Base-by-base conservation (phyloP, 495 filamentous ascomycete species). In the Penicillium odoratum region DNA sequence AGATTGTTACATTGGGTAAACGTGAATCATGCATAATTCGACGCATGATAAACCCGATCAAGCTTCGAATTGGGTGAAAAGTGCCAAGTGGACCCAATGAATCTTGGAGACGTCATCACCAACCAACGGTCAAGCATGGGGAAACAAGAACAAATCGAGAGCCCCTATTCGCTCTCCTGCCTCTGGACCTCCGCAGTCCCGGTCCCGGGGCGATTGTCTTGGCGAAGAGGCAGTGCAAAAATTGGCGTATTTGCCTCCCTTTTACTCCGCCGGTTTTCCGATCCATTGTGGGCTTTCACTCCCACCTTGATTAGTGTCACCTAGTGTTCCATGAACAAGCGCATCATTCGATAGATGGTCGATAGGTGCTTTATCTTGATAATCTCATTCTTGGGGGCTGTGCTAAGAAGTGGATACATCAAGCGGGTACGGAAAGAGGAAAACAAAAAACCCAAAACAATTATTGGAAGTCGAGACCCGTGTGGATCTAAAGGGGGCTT, bases 181-280 rank as follows among this genome's bases (percentile, higher is more conserved):
- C 40, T 34, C 52, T 43, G 26, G 33, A 30, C 34, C 26, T 34
- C 49, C 58, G 52, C 38, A 40, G 38, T 40, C 13, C 38, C 33
- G 33, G 13, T 36, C 38, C 38, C 38, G 38, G 38, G 51, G 52
- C 40, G 36, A 16, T 16, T 36, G 51, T 40, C 61, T 64, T 64
- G 61, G 61, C 61, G 21, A 47, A 26, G 62, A 64, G 62, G 62
- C 62, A 64, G 62, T 64, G 62, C 62, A 64, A 51, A 43, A 16
- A 31, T 7, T 40, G 36, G 21, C 25, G 51, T 45, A 40, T 16
- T 33, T 13, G 15, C 38, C 38, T 36, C 38, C 38, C 21, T 26
- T 28, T 5, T 26, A 9, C 44, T 28, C 44, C 44, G 44, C 44
- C 44, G 44, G 44, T 8, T 11, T 13, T 47, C 53, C 49, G 18